Percentiles rank a stretch among this genome's conserved stretches.
These are phyloP conservation scores for Carex scoparia DNA, from an alignment of 176 grass and related monocot species.

Conservation along the genomic window DNA sequence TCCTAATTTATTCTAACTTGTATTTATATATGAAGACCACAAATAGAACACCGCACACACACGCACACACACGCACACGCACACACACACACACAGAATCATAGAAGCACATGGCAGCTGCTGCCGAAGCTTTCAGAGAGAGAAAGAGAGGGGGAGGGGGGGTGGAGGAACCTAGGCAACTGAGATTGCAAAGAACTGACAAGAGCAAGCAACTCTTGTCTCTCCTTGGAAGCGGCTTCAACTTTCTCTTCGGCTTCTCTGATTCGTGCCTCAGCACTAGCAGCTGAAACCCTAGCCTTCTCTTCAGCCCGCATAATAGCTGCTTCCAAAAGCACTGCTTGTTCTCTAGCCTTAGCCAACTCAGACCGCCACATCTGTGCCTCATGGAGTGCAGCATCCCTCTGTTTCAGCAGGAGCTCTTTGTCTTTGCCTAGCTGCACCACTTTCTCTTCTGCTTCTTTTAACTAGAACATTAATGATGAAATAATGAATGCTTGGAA, in stretches of 20 bases:
- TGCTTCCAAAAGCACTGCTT: slow-evolving; percentile 89
- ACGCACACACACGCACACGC: not conserved
- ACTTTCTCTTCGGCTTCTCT: slow-evolving; percentile 59
- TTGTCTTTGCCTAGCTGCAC: slow-evolving; percentile 55
- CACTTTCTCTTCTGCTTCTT: slow-evolving; percentile 62
- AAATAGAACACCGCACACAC: not conserved
- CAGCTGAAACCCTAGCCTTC: slow-evolving; percentile 63
- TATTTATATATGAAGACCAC: not conserved
- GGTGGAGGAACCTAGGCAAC: slow-evolving; percentile 40
- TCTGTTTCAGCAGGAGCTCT: slow-evolving; percentile 61
- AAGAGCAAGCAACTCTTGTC: slow-evolving; percentile 60
- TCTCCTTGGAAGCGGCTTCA: slow-evolving; percentile 56
- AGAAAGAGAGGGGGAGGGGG: not conserved
- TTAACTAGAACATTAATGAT: slow-evolving; percentile 46
- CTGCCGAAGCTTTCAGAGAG: not conserved
- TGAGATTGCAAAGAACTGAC: slow-evolving; percentile 55
- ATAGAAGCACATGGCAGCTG: no score
- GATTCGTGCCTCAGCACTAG: slow-evolving; percentile 39
- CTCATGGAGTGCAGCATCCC: slow-evolving; percentile 87
- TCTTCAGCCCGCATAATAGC: slow-evolving; percentile 89
- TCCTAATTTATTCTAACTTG: not conserved
- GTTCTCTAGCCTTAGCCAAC: slow-evolving; percentile 92
- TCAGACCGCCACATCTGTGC: slow-evolving; percentile 77
- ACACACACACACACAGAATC: not conserved
- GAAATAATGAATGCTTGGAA: slow-evolving; percentile 17